Evolutionary conservation across 2,329 filamentous ascomycete genomes (phyloP).

Genomic region (Coniochaeta pulveracea): DNA sequence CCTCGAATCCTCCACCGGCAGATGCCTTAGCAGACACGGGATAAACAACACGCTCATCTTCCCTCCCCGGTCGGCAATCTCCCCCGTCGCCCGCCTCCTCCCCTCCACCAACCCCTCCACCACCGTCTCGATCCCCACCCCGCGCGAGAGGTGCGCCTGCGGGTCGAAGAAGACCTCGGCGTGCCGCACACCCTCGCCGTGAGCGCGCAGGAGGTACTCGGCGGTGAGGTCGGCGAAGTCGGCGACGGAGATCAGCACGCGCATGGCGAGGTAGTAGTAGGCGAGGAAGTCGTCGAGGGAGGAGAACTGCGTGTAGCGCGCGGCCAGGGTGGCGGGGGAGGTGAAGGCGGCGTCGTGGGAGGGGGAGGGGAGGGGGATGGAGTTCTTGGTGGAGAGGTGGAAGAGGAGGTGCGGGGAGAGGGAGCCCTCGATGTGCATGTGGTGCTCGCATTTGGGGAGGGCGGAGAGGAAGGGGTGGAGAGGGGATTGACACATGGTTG

Average conservation of each 20-base stretch:
- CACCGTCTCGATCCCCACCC: slow-evolving; percentile 51
- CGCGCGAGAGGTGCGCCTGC: slow-evolving; percentile 57
- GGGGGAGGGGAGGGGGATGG: slow-evolving; percentile 41
- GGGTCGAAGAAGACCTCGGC: slow-evolving; percentile 76
- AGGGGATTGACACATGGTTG: slow-evolving; percentile 40
- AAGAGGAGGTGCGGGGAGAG: slow-evolving; percentile 62
- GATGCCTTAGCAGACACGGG: slow-evolving; percentile 61
- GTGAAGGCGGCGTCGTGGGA: slow-evolving; percentile 46
- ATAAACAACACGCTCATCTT: slow-evolving; percentile 46
- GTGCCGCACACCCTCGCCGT: slow-evolving; percentile 51
- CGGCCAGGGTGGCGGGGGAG: slow-evolving; percentile 44
- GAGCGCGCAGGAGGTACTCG: slow-evolving; percentile 56
- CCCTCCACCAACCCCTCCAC: slow-evolving; percentile 52
- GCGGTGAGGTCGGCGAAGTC: slow-evolving; percentile 66
- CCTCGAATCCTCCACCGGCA: slow-evolving; percentile 47
- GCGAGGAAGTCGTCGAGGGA: slow-evolving; percentile 67
- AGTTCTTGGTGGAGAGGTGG: slow-evolving; percentile 54
- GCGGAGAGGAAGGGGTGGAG: slow-evolving; percentile 49
- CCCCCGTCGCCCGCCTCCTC: slow-evolving; percentile 44
- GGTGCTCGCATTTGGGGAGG: slow-evolving; percentile 73
- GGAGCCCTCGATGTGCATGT: slow-evolving; percentile 70
- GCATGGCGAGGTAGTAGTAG: slow-evolving; percentile 71
- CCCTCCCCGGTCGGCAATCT: slow-evolving; percentile 40
- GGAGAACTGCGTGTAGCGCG: slow-evolving; percentile 56
- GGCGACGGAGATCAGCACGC: slow-evolving; percentile 48